Evolutionary conservation across 306 rosid species (phyloP).

Genomic region (Castanopsis chinensis): DNA sequence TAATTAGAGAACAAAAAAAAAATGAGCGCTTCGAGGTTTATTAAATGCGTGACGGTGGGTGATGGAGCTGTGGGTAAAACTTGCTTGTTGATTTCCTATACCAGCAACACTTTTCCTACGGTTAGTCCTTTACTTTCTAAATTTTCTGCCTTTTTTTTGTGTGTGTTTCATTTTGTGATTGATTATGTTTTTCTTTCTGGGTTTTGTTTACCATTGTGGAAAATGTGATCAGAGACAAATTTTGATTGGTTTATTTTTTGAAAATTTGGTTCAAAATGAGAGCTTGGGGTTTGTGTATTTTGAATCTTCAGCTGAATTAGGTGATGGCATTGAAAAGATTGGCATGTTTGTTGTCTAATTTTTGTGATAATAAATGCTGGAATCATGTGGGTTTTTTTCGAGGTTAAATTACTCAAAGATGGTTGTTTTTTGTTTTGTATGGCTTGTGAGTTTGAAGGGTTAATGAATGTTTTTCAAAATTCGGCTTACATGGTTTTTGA

Average conservation of each 20-base stretch:
- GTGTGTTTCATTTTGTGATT: neutral
- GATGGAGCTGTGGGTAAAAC: constrained; percentile 99
- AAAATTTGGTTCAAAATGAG: constrained; percentile 6
- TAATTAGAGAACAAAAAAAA: constrained; percentile 15
- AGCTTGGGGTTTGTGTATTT: neutral
- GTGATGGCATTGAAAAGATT: neutral
- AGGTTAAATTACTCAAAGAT: neutral
- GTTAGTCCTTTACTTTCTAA: constrained; percentile 34
- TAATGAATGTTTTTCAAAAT: constrained; percentile 13
- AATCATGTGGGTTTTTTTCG: neutral
- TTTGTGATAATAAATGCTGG: neutral
- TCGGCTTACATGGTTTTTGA: constrained; percentile 18
- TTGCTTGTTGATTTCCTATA: constrained; percentile 93
- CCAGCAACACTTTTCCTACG: constrained; percentile 99
- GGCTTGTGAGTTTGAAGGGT: neutral
- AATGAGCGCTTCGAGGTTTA: constrained; percentile 99
- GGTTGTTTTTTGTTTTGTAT: neutral
- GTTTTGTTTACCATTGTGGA: neutral
- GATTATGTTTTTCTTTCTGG: neutral
- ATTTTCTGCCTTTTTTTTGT: neutral
- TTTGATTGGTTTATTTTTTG: neutral
- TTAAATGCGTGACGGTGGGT: constrained; percentile 96
- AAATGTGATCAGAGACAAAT: neutral
- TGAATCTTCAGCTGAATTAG: neutral
- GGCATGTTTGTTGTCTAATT: neutral